Evolutionary conservation across 352 stramenopile genomes (phyloP).

Genomic region (Globisporangium apiculatum): DNA sequence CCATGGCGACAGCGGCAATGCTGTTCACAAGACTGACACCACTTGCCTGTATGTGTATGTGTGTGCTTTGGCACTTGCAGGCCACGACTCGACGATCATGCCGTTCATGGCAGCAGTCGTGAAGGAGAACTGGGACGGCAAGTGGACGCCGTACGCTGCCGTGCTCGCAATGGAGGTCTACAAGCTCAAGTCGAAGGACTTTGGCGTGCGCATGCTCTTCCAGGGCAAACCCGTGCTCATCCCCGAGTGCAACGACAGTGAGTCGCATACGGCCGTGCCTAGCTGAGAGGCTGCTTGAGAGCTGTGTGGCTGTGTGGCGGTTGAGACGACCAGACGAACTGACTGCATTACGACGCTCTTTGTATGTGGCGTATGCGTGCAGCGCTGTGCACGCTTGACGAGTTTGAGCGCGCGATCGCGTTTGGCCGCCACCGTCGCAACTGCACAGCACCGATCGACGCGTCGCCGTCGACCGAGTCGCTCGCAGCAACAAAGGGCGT

Average conservation of each 20-base stretch:
- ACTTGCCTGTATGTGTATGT: background rate
- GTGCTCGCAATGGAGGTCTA: slow-evolving; percentile 76
- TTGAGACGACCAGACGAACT: too few species aligned
- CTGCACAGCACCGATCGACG: slow-evolving; percentile 31
- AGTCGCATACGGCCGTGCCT: slow-evolving; percentile 4
- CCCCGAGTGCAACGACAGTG: slow-evolving; percentile 71
- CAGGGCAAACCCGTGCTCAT: slow-evolving; percentile 63
- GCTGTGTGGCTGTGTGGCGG: slow-evolving; percentile 1
- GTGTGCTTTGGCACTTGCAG: slow-evolving; percentile 9
- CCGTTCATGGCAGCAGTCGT: slow-evolving; percentile 66
- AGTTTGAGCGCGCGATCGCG: slow-evolving; percentile 48
- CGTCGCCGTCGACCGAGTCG: slow-evolving; percentile 18
- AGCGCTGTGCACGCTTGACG: slow-evolving; percentile 57
- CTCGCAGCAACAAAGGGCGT: slow-evolving; percentile 13
- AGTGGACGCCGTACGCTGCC: slow-evolving; percentile 79
- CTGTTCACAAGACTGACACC: background rate
- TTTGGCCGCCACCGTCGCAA: slow-evolving; percentile 50
- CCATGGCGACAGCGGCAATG: too few species aligned
- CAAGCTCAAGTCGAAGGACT: slow-evolving; percentile 53
- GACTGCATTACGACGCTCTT: too few species aligned
- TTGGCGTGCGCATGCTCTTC: slow-evolving; percentile 65
- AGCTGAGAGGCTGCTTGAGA: background rate
- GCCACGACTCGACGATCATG: slow-evolving; percentile 85
- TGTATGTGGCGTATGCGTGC: background rate
- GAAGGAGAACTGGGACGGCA: slow-evolving; percentile 72